These are phyloP conservation scores for Russula sp. DNA, from an alignment of 768 basidiomycete genomes.

Conservation along the genomic window DNA sequence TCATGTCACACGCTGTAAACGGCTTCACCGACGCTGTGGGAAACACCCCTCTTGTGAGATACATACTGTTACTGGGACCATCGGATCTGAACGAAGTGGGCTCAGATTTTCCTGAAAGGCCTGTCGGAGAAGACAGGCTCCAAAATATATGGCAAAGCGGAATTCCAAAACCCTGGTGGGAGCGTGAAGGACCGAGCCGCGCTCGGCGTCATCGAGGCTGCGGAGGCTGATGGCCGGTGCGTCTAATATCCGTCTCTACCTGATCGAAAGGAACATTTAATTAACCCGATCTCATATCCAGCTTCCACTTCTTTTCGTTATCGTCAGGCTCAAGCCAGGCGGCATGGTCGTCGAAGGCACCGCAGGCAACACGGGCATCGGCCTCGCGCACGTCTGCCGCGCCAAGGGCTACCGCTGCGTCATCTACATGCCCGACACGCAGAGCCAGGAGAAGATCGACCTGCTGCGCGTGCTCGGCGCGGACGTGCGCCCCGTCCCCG, in stretches of 20 bases:
- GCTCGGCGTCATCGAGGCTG: conserved; percentile 77
- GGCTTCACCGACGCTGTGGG: conserved; percentile 89
- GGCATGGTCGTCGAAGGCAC: conserved; percentile 98
- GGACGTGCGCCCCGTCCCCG: conserved; percentile 93
- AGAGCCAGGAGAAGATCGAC: conserved; percentile 99
- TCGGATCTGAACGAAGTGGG: conserved; percentile 6
- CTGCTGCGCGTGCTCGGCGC: conserved; percentile 95
- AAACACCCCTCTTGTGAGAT: conserved; percentile 83
- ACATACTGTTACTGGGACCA: conserved; percentile 12
- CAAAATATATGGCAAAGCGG: conserved; percentile 90
- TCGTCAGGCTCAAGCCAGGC: conserved; percentile 70
- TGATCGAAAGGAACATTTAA: neutral
- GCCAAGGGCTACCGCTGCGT: conserved; percentile 94
- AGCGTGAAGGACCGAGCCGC: conserved; percentile 98
- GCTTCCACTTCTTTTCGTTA: no score
- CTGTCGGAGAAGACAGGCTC: conserved; percentile 81
- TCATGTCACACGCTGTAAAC: conserved; percentile 42
- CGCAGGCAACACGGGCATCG: conserved; percentile 97
- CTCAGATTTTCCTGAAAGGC: conserved; percentile 73
- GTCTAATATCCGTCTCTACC: conserved; percentile 29
- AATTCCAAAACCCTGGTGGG: conserved; percentile 97
- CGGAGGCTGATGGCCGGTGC: conserved; percentile 77
- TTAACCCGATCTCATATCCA: no score
- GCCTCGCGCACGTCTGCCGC: conserved; percentile 91
- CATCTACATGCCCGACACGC: conserved; percentile 97